Base-by-base conservation (phyloP, 306 rosid genomes). In the Hippophae rhamnoides region DNA sequence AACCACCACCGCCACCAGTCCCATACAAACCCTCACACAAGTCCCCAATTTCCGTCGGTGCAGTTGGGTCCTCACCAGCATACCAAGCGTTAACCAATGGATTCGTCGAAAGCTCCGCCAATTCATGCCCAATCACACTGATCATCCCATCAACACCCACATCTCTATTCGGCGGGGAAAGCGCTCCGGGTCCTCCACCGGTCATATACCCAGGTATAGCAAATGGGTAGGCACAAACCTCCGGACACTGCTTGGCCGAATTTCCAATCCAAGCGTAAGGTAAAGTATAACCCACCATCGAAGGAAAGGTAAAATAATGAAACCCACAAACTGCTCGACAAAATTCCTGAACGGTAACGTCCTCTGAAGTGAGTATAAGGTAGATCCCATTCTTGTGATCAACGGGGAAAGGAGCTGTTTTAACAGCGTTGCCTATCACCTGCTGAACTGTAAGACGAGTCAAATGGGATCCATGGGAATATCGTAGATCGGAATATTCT, bases 191-290 rank as follows among this genome's bases (percentile, higher is more conserved):
- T 0, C 96, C 94, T 0, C 97, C 89, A 0, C 94, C 80, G 6
- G 63, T 78, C 95, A 90, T 87, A 76, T 90, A 90, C 1, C 69
- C 94, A 0, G 97, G 95, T 0, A 90, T 51, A 0, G 97, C 94
- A 41, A 90, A 90, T 0, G 97, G 97, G 65, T 90, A 90, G 1
- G 97, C 95, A 58, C 95, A 90, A 3, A 90, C 90, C 27, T 90
- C 97, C 1, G 95, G 87, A 62, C 97, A 90, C 44, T 90, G 97
- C 72, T 81, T 77, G 12, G 83, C 96, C 6, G 97, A 90, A 50
- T 90, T 85, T 1, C 97, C 97, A 1, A 90, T 69, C 97, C 97
- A 90, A 9, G 96, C 97, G 76, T 87, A 90, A 0, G 96, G 97
- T 3, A 90, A 79, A 1, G 94, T 90, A 78, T 83, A 67, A 0